Evolutionary conservation across 805 yeast genomes (phyloP).

Genomic region (Komagataella pseudopastoris): DNA sequence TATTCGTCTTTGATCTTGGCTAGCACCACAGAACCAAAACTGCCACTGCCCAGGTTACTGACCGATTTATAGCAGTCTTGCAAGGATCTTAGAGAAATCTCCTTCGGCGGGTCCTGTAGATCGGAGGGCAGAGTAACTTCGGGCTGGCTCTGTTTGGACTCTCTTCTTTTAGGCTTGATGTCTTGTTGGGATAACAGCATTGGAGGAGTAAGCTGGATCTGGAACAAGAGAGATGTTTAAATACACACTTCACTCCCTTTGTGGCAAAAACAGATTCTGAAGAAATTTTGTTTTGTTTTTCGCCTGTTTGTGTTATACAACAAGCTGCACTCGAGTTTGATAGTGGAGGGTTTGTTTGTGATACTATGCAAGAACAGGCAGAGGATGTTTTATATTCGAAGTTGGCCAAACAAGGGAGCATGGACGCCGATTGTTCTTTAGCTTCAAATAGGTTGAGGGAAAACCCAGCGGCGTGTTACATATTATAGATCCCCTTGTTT

Average conservation of each 20-base stretch:
- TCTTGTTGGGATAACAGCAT: neutral
- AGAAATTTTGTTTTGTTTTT: neutral
- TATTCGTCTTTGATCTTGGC: conserved; percentile 25
- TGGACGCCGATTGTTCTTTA: neutral
- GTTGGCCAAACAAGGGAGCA: neutral
- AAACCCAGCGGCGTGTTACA: too few species aligned
- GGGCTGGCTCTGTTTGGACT: neutral
- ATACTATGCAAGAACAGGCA: neutral
- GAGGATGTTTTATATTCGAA: neutral
- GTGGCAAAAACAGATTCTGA: neutral
- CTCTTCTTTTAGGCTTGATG: neutral
- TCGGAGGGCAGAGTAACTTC: neutral
- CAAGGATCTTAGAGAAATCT: conserved; percentile 28
- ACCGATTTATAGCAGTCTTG: conserved; percentile 32
- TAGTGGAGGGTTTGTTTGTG: neutral
- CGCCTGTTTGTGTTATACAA: neutral
- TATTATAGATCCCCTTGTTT: neutral
- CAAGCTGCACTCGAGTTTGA: neutral
- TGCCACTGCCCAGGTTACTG: conserved; percentile 54
- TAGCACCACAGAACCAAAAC: conserved; percentile 59
- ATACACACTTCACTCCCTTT: neutral
- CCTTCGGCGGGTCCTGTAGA: neutral
- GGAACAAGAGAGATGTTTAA: neutral
- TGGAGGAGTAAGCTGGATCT: neutral
- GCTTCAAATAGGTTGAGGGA: neutral